Base-by-base conservation (phyloP, 2,329 filamentous ascomycete species). In the Pezicula radicicola region DNA sequence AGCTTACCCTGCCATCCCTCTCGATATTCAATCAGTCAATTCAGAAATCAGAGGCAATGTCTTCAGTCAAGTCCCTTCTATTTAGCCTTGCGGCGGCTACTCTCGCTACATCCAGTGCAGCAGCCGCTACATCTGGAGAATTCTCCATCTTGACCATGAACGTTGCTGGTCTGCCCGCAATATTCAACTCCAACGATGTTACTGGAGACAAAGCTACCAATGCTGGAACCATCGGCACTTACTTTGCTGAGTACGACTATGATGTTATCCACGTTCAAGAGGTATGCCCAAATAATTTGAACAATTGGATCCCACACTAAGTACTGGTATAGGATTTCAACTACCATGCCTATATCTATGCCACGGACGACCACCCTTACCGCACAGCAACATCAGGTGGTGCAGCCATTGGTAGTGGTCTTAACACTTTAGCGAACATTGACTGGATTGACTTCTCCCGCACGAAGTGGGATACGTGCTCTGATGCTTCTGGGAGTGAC, bases 261-360 rank as follows among this genome's bases (percentile, higher is more conserved):
- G 81, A 84, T 57, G 68, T 88, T 27, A 81, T 87, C 63, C 75
- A 88, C 57, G 70, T 85, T 13, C 85, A 88, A 64, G 85, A 87
- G 72, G 76, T 77, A 55, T 21, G 55, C 51, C 27, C 13, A 44
- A 16, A 16, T 18, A 28, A 16, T 33, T 10, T 28, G n/a, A 25
- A 27, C 8, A 35, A 50, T 45, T 18, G 0, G 40, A 21, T 6
- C 35, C 12, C 18, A 10, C 12, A 18, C 19, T 37, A n/a, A 46
- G 21, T 2, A 2, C 1, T 33, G 9, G 30, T 12, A 19, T 19
- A 25, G 30, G 82, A 87, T 64, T 87, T 87, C 73, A 85, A 85
- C 68, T 88, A 81, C 66, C 83, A 88, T 59, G 78, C 80, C 8
- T 74, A 75, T 51, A 76, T 88, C 57, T 88, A 87, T 67, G 72